Evolutionary conservation across 177 flowering plant species (phyloP).

Genomic region (Vitis hybrid): DNA sequence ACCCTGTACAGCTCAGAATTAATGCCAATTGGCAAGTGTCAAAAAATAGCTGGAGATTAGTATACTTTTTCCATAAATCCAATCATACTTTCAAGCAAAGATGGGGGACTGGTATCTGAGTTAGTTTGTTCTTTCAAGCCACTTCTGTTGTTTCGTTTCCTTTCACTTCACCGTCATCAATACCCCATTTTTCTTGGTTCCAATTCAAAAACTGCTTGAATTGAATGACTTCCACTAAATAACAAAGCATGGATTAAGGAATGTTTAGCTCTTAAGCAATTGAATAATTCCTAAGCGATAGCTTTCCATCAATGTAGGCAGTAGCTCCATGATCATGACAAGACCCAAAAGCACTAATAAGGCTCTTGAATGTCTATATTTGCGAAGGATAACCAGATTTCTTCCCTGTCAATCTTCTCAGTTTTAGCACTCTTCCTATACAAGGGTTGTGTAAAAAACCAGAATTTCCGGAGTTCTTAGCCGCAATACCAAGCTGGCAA

Average conservation of each 20-base stretch:
- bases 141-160: not conserved
- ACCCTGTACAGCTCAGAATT: not conserved
- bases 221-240: constrained; percentile 26
- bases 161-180: constrained; percentile 17
- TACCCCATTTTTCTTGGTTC: constrained; percentile 4
- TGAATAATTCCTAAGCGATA: constrained; percentile 19
- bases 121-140: constrained; percentile 8
- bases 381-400: not conserved
- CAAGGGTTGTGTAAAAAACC: not conserved
- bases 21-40: constrained; percentile 25
- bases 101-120: too few species aligned
- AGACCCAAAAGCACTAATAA: not conserved
- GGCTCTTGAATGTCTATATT: not conserved
- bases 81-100: constrained; percentile 40
- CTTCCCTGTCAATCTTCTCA: too few species aligned
- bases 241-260: constrained; percentile 28
- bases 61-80: constrained; percentile 2
- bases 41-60: not conserved
- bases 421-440: too few species aligned
- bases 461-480: not conserved
- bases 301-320: constrained; percentile 16
- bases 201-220: constrained; percentile 13
- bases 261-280: constrained; percentile 61
- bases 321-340: constrained; percentile 16
- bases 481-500: too few species aligned